Base-by-base conservation (phyloP, 129 eudicot genomes). In the Escallonia herrerae region DNA sequence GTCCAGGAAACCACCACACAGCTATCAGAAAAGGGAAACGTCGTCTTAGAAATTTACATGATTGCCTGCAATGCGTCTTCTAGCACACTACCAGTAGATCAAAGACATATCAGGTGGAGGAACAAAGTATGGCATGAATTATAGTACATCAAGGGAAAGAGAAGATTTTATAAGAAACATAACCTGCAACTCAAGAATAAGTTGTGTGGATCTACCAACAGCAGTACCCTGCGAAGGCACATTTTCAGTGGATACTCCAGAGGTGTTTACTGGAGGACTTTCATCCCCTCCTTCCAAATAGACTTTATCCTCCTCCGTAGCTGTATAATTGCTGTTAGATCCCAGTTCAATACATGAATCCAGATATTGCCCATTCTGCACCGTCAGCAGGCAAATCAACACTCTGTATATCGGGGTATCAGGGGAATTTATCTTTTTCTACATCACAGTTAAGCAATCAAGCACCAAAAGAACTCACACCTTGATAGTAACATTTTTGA, bases 131-230 rank as follows among this genome's bases (percentile, higher is more conserved):
- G 33, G 33, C 33, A 22, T 22, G 0, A 22, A 22, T 22, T 22
- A 22, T 22, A 22, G 33, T 22, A 22, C 33, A 22, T 22, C 0
- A 22, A 49, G 3, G 12, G 54, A 51, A 51, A 51, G 56, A 8
- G 12, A 12, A 8, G 7, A 53, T 6, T 53, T 11, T 9, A 12
- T 4, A 53, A 53, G 13, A 47, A 63, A 45, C 54, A 41, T 59
- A 44, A 93, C 99, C 99, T 93, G 95, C 68, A 93, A 78, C 77
- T 93, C 99, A 46, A 93, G 73, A 38, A 82, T 76, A 64, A 82
- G 79, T 70, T 89, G 93, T 43, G 90, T 53, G 40, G 96, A 72
- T 70, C 84, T 80, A 62, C 74, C 77, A 71, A 63, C 58, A 65
- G 77, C 59, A 68, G 49, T 72, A 73, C 58, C 77, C 65, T 79